Evolutionary conservation across 176 grass and related monocot genomes (phyloP), one percentile per base, ranked within the genome.

Genomic region (Musa troglodytarum): DNA sequence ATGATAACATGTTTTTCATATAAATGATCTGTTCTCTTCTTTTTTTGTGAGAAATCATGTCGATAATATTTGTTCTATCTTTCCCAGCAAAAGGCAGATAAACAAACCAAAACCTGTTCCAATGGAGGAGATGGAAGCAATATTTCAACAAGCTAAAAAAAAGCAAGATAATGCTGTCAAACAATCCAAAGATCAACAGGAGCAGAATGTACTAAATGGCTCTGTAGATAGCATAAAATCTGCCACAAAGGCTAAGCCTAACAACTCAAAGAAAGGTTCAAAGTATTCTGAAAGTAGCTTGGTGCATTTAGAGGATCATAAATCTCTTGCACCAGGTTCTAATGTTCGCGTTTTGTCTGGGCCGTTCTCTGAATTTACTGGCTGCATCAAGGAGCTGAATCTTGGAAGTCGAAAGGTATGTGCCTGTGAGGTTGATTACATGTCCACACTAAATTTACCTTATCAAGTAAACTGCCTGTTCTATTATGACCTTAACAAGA

Each of bases 21-120:
- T 55, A 74, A 13, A 52, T 52, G 22, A 11, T 56, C 8, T 74
- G 16, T 15, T 28, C 1, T 6, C 34, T 5, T 43, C 34, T 43
- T 43, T 43, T 43, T 43, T 43, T 43, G 4, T 8, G 3, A 54
- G 52, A 22, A 25, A 54, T 20, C 22, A 8, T 28, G 1, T 24
- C 14, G 1, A 53, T 26, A 17, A 1, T 75, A 15, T 77, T 52
- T 74, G 66, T 81, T 80, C 10, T 13, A 20, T 25, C 16, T 68
- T 76, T 54, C 86, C 81, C 69, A 98, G 95, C 43, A 89, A 87
- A 69, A 74, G 89, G 76, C 89, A 89, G 79, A 91, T 99, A 84
- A 91, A 87, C 85, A 99, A 94, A 80, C 90, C 86, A 78, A 94
- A 85, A 81, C 88, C 84, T 54, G 84, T 94, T 82, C 75, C 80